Evolutionary conservation across 73 alveolate genomes (phyloP).

Genomic region (Stentor coeruleus): DNA sequence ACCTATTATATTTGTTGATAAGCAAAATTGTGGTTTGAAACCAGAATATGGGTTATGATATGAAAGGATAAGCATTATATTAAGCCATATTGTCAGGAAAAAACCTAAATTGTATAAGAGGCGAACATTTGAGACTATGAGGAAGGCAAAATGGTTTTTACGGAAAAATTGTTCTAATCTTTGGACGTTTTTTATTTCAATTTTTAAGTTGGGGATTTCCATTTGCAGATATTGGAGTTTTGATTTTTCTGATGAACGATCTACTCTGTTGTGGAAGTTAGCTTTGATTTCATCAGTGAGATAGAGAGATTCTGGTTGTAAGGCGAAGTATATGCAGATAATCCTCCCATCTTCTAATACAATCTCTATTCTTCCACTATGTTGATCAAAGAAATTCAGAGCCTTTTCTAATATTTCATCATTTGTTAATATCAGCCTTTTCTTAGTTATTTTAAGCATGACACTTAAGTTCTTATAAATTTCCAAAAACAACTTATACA

Average conservation of each 20-base stretch:
- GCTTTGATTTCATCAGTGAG: slow-evolving; percentile 43
- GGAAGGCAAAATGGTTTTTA: slow-evolving; percentile 30
- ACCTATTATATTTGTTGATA: background rate
- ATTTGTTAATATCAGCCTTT: slow-evolving; percentile 15
- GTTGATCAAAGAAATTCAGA: slow-evolving; percentile 38
- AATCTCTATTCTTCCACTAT: slow-evolving; percentile 49
- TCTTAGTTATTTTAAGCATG: background rate
- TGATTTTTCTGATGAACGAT: slow-evolving; percentile 53
- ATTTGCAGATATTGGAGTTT: slow-evolving; percentile 32
- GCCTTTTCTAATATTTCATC: no score
- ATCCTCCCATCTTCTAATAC: slow-evolving; percentile 39
- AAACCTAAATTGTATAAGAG: slow-evolving; percentile 48
- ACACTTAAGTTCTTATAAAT: no score
- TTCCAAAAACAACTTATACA: no score
- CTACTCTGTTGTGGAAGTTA: slow-evolving; percentile 41
- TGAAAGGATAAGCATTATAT: slow-evolving; percentile 39
- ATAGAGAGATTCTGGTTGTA: slow-evolving; percentile 38
- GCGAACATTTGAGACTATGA: slow-evolving; percentile 45
- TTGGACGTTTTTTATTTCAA: slow-evolving; percentile 42
- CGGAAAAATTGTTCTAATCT: slow-evolving; percentile 31
- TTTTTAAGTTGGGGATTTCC: background rate
- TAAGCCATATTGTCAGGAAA: slow-evolving; percentile 36
- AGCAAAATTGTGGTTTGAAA: background rate
- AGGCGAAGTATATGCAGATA: slow-evolving; percentile 37
- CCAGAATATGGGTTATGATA: slow-evolving; percentile 17